These are phyloP conservation scores for Hypericum androsaemum DNA, from an alignment of 345 rosid species.

Conservation along the genomic window DNA sequence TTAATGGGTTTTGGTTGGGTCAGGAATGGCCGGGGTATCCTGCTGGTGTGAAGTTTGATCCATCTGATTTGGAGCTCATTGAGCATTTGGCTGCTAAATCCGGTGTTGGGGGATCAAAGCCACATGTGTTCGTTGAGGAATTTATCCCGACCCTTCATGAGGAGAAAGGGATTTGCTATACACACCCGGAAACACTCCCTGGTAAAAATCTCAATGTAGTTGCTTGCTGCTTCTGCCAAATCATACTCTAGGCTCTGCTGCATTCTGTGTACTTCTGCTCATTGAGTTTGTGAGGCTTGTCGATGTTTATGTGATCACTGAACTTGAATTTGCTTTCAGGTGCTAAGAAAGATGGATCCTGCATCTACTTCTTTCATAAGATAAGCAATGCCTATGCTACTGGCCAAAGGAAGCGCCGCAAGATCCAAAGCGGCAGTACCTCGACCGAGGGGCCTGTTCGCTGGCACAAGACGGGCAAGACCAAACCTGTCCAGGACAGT, in stretches of 20 bases:
- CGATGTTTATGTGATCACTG: too few species aligned
- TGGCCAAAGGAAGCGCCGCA: slow-evolving; percentile 89
- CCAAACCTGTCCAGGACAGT: slow-evolving; percentile 43
- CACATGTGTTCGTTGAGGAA: slow-evolving; percentile 53
- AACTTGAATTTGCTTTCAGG: slow-evolving; percentile 29
- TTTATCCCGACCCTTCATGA: slow-evolving; percentile 55
- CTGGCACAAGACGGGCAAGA: slow-evolving; percentile 98
- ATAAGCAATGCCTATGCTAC: slow-evolving; percentile 79
- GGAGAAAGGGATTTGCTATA: slow-evolving; percentile 69
- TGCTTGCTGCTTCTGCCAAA: too few species aligned
- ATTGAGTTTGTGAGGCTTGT: too few species aligned
- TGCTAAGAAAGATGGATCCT: slow-evolving; percentile 72
- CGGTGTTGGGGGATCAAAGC: slow-evolving; percentile 39
- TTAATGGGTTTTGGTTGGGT: slow-evolving; percentile 25
- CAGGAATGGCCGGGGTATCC: slow-evolving; percentile 87
- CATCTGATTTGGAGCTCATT: slow-evolving; percentile 66
- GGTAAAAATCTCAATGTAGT: slow-evolving; percentile 30
- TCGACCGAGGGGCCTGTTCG: slow-evolving; percentile 50
- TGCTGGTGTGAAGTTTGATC: slow-evolving; percentile 91
- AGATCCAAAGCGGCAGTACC: slow-evolving; percentile 38
- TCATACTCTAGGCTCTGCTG: too few species aligned
- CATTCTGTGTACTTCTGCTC: too few species aligned
- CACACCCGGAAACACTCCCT: slow-evolving; percentile 91
- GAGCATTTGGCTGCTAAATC: slow-evolving; percentile 74
- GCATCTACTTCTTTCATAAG: slow-evolving; percentile 68